phyloP scores from a whole-genome alignment of 139 green algal genomes.

The Chlorella sorokiniana region DNA sequence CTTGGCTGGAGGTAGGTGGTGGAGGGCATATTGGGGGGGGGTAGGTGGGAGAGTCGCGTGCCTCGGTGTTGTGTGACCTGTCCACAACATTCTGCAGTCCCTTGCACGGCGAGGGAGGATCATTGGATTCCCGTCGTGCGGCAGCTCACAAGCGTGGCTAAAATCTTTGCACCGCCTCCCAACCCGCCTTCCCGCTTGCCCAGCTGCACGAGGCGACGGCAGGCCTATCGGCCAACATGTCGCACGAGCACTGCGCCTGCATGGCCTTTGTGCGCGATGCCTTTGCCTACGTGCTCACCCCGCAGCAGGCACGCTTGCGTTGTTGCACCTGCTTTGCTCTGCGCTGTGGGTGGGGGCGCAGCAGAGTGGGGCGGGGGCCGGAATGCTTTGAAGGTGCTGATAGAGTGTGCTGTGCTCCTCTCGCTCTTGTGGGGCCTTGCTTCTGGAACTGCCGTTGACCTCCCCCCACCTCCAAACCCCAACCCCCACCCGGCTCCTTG shows the following conservation, averaged over 20 bases:
- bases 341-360: not conserved
- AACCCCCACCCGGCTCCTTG: not conserved
- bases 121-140: too few species aligned
- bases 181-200: too few species aligned
- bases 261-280: slow-evolving; percentile 15
- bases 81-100: too few species aligned
- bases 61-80: too few species aligned
- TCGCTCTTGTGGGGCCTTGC: not conserved
- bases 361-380: too few species aligned
- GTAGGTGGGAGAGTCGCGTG: too few species aligned
- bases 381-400: too few species aligned
- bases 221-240: slow-evolving; percentile 24
- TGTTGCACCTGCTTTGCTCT: not conserved
- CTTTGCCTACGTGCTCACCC: slow-evolving; percentile 19
- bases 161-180: too few species aligned
- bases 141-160: too few species aligned
- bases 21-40: too few species aligned
- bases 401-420: not conserved
- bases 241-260: slow-evolving; percentile 31
- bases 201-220: slow-evolving; percentile 28
- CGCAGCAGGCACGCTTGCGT: slow-evolving; percentile 9
- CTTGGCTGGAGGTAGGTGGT: slow-evolving; percentile 18
- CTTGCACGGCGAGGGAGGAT: too few species aligned
- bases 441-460: not conserved
- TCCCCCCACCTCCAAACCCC: not conserved